phyloP scores from a whole-genome alignment of 495 filamentous ascomycete species.

The Evernia prunastri region DNA sequence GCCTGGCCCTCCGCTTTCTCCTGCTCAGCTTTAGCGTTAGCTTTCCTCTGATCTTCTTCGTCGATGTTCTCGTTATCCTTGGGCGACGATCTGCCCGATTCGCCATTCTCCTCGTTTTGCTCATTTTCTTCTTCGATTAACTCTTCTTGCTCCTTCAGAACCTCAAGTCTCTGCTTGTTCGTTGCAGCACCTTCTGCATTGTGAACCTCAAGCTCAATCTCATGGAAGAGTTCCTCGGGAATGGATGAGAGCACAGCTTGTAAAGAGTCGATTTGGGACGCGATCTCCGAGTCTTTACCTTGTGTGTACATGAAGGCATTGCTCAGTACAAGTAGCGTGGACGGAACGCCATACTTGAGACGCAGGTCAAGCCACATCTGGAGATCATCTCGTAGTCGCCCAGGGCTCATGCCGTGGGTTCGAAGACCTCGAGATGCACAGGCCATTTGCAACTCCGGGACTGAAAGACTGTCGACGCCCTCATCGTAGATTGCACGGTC shows the following conservation, averaged over 20 bases:
- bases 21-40: constrained; percentile 30
- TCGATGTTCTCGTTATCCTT: constrained; percentile 80
- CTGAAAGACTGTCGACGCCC: constrained; percentile 86
- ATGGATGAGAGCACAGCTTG: constrained; percentile 88
- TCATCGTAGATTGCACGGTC: constrained; percentile 93
- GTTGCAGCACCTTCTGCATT: constrained; percentile 95
- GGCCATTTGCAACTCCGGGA: constrained; percentile 87
- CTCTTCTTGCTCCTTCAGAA: constrained; percentile 97
- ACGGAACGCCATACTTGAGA: constrained; percentile 86
- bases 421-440: constrained; percentile 86
- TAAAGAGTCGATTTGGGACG: constrained; percentile 87
- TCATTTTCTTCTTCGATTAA: constrained; percentile 95
- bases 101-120: constrained; percentile 72
- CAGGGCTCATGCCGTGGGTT: constrained; percentile 84
- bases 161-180: constrained; percentile 98
- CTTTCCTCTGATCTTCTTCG: constrained; percentile 40
- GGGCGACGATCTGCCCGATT: constrained; percentile 45
- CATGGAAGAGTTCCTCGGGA: constrained; percentile 97
- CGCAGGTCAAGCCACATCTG: constrained; percentile 92
- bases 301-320: constrained; percentile 95
- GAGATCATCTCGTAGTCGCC: constrained; percentile 80
- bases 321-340: constrained; percentile 88
- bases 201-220: constrained; percentile 98
- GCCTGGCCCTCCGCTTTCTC: constrained; percentile 31
- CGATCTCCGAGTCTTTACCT: constrained; percentile 81